Evolutionary conservation across 2,329 filamentous ascomycete species (phyloP), one percentile per base, ranked within the genome.

Genomic region (Bipolaris gigantea): DNA sequence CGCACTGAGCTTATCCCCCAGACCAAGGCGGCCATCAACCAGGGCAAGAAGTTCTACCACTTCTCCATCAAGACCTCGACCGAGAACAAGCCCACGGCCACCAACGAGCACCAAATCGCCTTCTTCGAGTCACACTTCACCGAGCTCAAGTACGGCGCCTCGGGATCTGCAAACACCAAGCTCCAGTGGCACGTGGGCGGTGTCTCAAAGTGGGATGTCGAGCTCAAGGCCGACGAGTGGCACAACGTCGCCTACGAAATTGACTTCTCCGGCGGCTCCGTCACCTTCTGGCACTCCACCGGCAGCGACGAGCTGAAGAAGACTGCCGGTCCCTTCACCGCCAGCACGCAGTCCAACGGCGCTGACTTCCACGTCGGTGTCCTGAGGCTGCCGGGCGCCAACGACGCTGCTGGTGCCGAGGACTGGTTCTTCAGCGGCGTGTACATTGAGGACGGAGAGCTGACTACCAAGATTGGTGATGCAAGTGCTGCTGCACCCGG

Each of bases 241-340:
- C 87, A 90, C 73, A 91, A 91, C 71, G 80, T 89, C 64, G 88
- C 87, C 43, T 90, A 89, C 67, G 86, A 86, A 68, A 89, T 89
- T 56, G 79, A 90, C 76, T 91, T 90, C 63, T 74, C 74, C 32
- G 81, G 77, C 27, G 76, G 80, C 59, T 84, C 80, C 2, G 86
- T 90, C 19, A 83, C 82, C 5, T 85, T 90, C 74, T 89, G 86
- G 82, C 85, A 89, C 73, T 88, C 85, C 1, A 86, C 84, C 30
- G 87, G 85, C 40, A 76, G 78, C 15, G 80, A 81, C 25, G 75
- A 81, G 13, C 75, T 90, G 41, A 79, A 74, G 50, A 79, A 83
- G 66, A 82, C 82, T 0, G 85, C 86, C 10, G 79, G 80, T 11
- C 84, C 86, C 1, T 80, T 90, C 43, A 78, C 78, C 9, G 84